phyloP scores from a whole-genome alignment of 305 asterid species.

The Andrographis paniculata region DNA sequence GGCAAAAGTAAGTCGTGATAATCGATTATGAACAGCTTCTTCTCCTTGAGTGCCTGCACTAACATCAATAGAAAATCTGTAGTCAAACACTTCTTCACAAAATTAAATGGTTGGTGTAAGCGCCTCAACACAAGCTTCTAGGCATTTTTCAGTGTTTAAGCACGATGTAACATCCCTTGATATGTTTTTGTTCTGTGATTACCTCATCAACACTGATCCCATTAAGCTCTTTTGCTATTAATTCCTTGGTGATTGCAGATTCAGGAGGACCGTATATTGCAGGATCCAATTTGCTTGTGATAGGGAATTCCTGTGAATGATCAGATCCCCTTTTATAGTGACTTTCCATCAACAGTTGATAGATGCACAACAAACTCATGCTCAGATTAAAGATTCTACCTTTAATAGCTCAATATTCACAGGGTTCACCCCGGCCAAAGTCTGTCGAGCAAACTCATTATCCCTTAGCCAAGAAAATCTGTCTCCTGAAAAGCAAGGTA shows the following conservation, averaged over 20 bases:
- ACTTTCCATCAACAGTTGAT: slow-evolving; percentile 6
- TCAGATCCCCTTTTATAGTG: slow-evolving; percentile 1
- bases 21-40: slow-evolving; percentile 62
- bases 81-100: background rate
- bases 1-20: slow-evolving; percentile 72
- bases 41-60: slow-evolving; percentile 53
- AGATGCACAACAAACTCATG: slow-evolving; percentile 1
- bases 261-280: slow-evolving; percentile 61
- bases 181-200: background rate
- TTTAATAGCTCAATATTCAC: slow-evolving; percentile 43
- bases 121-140: too few species aligned
- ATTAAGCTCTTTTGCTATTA: slow-evolving; percentile 37
- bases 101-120: too few species aligned
- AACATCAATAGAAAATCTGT: background rate
- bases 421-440: slow-evolving; percentile 77
- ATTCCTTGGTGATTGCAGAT: slow-evolving; percentile 49
- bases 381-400: slow-evolving; percentile 25
- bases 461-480: slow-evolving; percentile 69
- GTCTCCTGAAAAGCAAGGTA: slow-evolving; percentile 44
- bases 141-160: too few species aligned
- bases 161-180: too few species aligned
- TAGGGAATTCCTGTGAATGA: slow-evolving; percentile 60
- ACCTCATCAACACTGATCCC: slow-evolving; percentile 67
- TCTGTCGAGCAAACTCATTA: slow-evolving; percentile 68
- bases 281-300: slow-evolving; percentile 68